Conservation (phyloP, 1,284 basidiomycete genomes). For the Anthracocystis setariae region DNA sequence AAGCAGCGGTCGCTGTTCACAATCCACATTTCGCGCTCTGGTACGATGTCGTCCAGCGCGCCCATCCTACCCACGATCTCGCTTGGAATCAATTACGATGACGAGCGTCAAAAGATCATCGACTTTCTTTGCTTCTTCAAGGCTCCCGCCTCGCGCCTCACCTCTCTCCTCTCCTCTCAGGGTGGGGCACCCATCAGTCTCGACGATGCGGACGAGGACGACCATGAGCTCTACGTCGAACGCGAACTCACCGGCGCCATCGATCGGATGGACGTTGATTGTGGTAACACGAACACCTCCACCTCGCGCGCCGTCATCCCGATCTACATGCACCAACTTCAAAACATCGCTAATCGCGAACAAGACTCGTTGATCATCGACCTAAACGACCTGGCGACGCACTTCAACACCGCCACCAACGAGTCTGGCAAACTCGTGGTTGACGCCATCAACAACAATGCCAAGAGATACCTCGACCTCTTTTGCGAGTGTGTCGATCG, state of each 20-base stretch:
- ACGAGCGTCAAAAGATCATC: constrained; percentile 67
- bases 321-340: constrained; percentile 93
- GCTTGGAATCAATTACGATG: constrained; percentile 72
- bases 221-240: constrained; percentile 32
- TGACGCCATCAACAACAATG: constrained; percentile 77
- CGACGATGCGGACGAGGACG: constrained; percentile 26
- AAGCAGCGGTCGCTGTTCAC: too few species aligned
- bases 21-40: too few species aligned
- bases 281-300: too few species aligned
- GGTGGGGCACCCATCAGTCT: constrained; percentile 18
- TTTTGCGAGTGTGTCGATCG: constrained; percentile 89
- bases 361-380: constrained; percentile 85
- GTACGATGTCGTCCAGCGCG: constrained; percentile 37
- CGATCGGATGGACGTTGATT: constrained; percentile 47
- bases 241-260: constrained; percentile 23
- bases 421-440: constrained; percentile 47
- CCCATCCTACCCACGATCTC: constrained; percentile 71
- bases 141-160: constrained; percentile 42
- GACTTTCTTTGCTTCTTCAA: constrained; percentile 64
- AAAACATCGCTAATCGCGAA: constrained; percentile 91
- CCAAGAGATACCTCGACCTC: constrained; percentile 87
- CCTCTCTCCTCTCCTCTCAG: constrained; percentile 20
- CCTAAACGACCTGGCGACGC: constrained; percentile 78
- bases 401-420: constrained; percentile 33
- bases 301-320: constrained; percentile 59